A percentile compares a stretch with the other conserved stretches of the same genome.
Evolutionary conservation across 2,329 filamentous ascomycete species (phyloP).

Genomic region (Purpureocillium takamizusanense): DNA sequence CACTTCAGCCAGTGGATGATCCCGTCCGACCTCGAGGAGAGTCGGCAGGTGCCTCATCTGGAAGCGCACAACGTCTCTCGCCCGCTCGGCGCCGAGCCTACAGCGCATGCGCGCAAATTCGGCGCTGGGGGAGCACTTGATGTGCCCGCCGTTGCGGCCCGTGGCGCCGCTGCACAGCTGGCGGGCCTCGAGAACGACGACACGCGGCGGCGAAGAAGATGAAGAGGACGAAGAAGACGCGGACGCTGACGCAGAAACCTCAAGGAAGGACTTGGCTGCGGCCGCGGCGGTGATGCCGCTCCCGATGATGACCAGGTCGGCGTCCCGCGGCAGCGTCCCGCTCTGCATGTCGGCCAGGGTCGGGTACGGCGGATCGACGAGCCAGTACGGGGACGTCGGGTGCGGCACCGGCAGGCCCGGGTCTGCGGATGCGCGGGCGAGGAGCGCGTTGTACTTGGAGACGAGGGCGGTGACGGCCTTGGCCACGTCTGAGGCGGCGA

Average conservation of each 20-base stretch:
- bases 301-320: constrained; percentile 43
- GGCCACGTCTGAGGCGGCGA: constrained; percentile 13
- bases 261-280: constrained; percentile 16
- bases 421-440: constrained; percentile 18
- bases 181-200: constrained; percentile 43
- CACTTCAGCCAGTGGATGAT: constrained; percentile 28
- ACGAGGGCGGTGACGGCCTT: constrained; percentile 17
- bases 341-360: constrained; percentile 24
- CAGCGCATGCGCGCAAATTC: constrained; percentile 25
- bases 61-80: constrained; percentile 32
- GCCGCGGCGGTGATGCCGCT: constrained; percentile 42
- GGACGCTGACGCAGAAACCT: constrained; percentile 14
- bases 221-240: no score
- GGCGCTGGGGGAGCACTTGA: constrained; percentile 35
- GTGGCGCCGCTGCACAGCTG: constrained; percentile 42
- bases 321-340: constrained; percentile 21
- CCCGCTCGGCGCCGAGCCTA: constrained; percentile 22
- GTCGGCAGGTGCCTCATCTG: constrained; percentile 31
- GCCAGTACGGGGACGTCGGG: constrained; percentile 37
- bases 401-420: constrained; percentile 32
- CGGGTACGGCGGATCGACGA: constrained; percentile 31
- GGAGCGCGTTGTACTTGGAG: constrained; percentile 15
- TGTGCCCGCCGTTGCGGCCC: constrained; percentile 43
- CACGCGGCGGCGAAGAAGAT: no score
- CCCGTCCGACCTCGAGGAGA: constrained; percentile 27